Evolutionary conservation across 306 rosid species (phyloP).

Genomic region (Boehmeria nivea): DNA sequence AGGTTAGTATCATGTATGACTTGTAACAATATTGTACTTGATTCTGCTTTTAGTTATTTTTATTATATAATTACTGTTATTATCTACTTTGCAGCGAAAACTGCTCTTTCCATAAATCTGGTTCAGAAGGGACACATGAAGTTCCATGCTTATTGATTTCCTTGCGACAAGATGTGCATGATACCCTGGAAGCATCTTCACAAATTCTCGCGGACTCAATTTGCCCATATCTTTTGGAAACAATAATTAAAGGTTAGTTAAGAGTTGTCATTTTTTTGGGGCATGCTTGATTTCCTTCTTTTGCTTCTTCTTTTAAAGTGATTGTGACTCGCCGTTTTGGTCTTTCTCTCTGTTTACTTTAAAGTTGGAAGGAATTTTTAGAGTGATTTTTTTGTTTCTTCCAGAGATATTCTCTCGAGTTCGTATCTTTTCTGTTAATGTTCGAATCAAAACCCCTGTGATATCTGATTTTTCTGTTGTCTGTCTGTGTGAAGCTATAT

Average conservation of each 20-base stretch:
- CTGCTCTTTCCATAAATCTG: slow-evolving; percentile 39
- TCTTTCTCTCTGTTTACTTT: no score
- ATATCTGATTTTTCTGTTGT: no score
- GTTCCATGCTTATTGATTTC: slow-evolving; percentile 65
- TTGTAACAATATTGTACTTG: not conserved
- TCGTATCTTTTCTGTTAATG: no score
- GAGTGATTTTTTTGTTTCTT: no score
- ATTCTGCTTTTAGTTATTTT: not conserved
- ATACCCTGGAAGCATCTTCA: slow-evolving; percentile 33
- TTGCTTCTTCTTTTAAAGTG: no score
- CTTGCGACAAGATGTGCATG: slow-evolving; percentile 31
- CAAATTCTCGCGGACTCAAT: slow-evolving; percentile 46
- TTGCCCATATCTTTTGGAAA: slow-evolving; percentile 60
- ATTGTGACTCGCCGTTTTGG: no score
- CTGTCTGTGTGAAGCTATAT: not conserved
- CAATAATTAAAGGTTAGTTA: slow-evolving; percentile 59
- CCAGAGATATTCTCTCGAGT: no score
- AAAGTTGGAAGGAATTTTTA: no score
- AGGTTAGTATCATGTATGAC: slow-evolving; percentile 40
- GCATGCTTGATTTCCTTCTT: no score
- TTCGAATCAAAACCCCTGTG: no score
- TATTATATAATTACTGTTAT: not conserved
- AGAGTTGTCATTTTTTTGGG: no score
- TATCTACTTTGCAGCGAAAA: slow-evolving; percentile 56
- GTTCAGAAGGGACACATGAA: slow-evolving; percentile 20